Percentiles rank a stretch among this genome's conserved stretches.
Conservation (phyloP, 1,284 basidiomycete species). For the Gomphus sp. region DNA sequence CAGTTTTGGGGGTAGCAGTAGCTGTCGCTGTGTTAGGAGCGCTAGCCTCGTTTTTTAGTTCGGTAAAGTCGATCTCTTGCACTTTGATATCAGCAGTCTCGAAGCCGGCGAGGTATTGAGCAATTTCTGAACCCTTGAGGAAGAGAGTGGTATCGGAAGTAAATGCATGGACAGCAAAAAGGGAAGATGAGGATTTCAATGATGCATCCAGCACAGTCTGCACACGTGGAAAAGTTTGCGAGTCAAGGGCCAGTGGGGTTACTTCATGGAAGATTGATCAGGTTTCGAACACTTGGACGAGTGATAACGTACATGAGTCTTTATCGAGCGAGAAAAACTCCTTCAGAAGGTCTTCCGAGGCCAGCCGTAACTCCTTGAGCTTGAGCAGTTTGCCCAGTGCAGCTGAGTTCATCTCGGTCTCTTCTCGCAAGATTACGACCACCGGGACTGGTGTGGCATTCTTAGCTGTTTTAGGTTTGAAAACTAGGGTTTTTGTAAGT, state of each 20-base stretch:
- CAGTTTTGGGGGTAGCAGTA: conserved; percentile 20
- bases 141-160: conserved; percentile 67
- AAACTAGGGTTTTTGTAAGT: conserved; percentile 77
- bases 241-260: conserved; percentile 67
- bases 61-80: conserved; percentile 66
- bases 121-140: conserved; percentile 68
- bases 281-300: background rate
- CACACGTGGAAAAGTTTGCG: conserved; percentile 67
- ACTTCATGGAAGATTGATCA: conserved; percentile 34
- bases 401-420: conserved; percentile 67
- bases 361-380: conserved; percentile 84
- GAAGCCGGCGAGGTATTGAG: conserved; percentile 62
- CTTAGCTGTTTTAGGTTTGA: conserved; percentile 90
- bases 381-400: conserved; percentile 77
- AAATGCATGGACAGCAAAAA: conserved; percentile 68
- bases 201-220: conserved; percentile 72
- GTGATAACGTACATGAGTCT: conserved; percentile 64
- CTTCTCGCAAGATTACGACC: conserved; percentile 78
- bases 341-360: conserved; percentile 79
- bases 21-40: conserved; percentile 23
- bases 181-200: conserved; percentile 50
- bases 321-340: conserved; percentile 84
- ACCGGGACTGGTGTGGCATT: conserved; percentile 77
- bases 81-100: conserved; percentile 54
- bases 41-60: conserved; percentile 42